Conservation (phyloP, 495 filamentous ascomycete genomes). For the Penicillium chermesinum region DNA sequence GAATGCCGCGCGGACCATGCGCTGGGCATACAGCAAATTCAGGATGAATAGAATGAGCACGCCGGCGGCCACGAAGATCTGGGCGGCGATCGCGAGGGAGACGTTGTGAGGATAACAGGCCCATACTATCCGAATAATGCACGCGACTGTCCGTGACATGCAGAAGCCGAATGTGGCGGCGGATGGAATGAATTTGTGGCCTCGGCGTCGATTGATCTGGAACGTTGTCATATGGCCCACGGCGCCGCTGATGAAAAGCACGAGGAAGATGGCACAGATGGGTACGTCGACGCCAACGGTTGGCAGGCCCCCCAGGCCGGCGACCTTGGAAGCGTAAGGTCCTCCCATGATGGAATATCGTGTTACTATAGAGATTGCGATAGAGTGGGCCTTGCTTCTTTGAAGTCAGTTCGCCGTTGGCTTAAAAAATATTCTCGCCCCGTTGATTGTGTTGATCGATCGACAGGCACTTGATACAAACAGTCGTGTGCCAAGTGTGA, state of each 20-base stretch:
- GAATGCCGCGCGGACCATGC: slow-evolving; percentile 70
- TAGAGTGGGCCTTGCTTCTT: too few species aligned
- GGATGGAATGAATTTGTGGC: slow-evolving; percentile 68
- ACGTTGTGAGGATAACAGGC: slow-evolving; percentile 39
- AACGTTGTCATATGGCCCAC: slow-evolving; percentile 62
- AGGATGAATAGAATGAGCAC: slow-evolving; percentile 73
- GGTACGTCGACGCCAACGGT: slow-evolving; percentile 55
- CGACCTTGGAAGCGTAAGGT: slow-evolving; percentile 40
- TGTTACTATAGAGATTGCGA: too few species aligned
- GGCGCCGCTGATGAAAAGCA: slow-evolving; percentile 56
- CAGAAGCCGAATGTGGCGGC: slow-evolving; percentile 73
- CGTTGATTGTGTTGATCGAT: too few species aligned
- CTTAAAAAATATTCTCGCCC: too few species aligned
- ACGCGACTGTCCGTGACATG: slow-evolving; percentile 62
- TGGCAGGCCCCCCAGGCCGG: slow-evolving; percentile 56
- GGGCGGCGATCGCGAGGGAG: slow-evolving; percentile 60
- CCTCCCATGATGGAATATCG: too few species aligned
- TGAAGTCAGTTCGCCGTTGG: too few species aligned
- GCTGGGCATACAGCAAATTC: slow-evolving; percentile 75
- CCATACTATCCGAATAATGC: slow-evolving; percentile 56
- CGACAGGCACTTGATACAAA: too few species aligned
- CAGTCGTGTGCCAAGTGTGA: too few species aligned
- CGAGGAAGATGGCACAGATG: slow-evolving; percentile 58
- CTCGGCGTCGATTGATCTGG: slow-evolving; percentile 48
- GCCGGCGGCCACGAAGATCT: slow-evolving; percentile 72